Conservation (phyloP, 306 rosid genomes). For the Castanea sativa region DNA sequence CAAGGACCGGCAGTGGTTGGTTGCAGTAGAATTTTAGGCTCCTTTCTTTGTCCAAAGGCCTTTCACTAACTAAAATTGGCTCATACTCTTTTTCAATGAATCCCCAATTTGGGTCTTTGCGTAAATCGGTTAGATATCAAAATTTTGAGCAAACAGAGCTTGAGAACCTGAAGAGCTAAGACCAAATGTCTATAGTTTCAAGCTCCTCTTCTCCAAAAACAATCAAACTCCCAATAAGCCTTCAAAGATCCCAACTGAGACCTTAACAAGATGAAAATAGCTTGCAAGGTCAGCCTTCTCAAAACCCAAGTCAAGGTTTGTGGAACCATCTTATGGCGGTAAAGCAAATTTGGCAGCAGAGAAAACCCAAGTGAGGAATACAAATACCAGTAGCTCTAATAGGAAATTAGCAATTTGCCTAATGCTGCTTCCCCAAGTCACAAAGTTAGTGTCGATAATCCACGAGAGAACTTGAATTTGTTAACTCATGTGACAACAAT, state of each 20-base stretch:
- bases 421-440: constrained; percentile 34
- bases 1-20: no score
- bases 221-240: constrained; percentile 26
- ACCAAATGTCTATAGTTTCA: constrained; percentile 14
- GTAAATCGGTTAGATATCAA: constrained; percentile 19
- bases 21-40: no score
- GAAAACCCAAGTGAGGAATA: constrained; percentile 9
- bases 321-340: constrained; percentile 43
- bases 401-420: constrained; percentile 23
- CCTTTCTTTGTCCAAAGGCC: background rate
- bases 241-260: constrained; percentile 30
- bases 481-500: no score
- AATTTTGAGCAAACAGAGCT: constrained; percentile 31
- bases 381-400: constrained; percentile 11
- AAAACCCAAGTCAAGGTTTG: constrained; percentile 64
- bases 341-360: constrained; percentile 24
- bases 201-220: constrained; percentile 27
- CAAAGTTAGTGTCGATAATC: constrained; percentile 15
- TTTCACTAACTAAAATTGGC: background rate
- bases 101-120: constrained; percentile 29
- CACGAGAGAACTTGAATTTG: constrained; percentile 22
- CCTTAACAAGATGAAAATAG: constrained; percentile 23
- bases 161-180: constrained; percentile 13
- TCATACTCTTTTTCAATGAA: constrained; percentile 20
- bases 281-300: constrained; percentile 44